phyloP scores from a whole-genome alignment of 2,329 filamentous ascomycete genomes.

The Aureobasidium sp. region DNA sequence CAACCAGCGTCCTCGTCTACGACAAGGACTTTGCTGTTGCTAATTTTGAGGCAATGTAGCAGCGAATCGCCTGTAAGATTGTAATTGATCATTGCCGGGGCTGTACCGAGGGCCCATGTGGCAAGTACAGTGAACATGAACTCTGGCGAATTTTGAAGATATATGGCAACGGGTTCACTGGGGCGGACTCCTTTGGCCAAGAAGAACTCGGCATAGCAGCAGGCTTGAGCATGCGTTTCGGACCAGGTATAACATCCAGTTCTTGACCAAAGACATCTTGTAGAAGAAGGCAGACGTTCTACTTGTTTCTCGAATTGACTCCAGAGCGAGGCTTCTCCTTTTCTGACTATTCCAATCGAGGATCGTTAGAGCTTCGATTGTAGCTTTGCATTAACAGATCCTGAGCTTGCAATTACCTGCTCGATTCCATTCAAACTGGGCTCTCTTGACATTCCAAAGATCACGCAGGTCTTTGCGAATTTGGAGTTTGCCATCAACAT shows the following conservation, averaged over 20 bases:
- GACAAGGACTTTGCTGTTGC: constrained; percentile 35
- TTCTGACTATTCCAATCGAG: constrained; percentile 30
- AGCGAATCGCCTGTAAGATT: constrained; percentile 29
- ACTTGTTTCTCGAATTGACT: constrained; percentile 54
- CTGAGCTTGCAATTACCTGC: constrained; percentile 34
- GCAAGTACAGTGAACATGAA: constrained; percentile 28
- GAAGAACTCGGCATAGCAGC: constrained; percentile 58
- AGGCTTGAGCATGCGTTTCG: constrained; percentile 48
- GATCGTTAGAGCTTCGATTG: background rate
- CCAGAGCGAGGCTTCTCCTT: constrained; percentile 54
- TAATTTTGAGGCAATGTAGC: constrained; percentile 32
- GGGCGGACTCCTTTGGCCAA: constrained; percentile 31
- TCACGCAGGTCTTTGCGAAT: constrained; percentile 52
- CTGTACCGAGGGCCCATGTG: constrained; percentile 24
- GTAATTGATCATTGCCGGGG: constrained; percentile 32
- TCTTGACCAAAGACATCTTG: constrained; percentile 61
- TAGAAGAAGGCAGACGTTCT: constrained; percentile 27
- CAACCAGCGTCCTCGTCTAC: constrained; percentile 45
- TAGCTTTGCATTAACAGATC: background rate
- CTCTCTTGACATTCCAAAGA: constrained; percentile 39
- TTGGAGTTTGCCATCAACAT: constrained; percentile 64
- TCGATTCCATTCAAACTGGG: constrained; percentile 39
- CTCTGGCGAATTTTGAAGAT: constrained; percentile 31
- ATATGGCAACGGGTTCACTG: constrained; percentile 29
- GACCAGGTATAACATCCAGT: constrained; percentile 53